phyloP scores from a whole-genome alignment of 306 rosid genomes.

The Bauhinia variegata region DNA sequence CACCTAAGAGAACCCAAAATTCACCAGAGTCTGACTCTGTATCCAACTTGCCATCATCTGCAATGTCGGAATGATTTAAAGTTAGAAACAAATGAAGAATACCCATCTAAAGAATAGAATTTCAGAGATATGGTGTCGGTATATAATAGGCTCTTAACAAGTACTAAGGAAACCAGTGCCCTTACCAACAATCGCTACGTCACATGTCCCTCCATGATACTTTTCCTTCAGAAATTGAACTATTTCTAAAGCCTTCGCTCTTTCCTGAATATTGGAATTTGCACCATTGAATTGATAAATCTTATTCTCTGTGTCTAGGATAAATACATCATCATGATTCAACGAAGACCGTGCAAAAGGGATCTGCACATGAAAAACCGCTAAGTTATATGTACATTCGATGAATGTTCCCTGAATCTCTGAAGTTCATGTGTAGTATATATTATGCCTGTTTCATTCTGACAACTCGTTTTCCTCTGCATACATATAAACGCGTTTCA shows the following conservation, averaged over 20 bases:
- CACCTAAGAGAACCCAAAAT: constrained; percentile 99
- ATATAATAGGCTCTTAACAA: constrained; percentile 11
- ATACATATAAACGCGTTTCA: constrained; percentile 79
- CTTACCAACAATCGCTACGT: constrained; percentile 99
- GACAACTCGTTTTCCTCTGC: constrained; percentile 98
- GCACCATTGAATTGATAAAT: constrained; percentile 98
- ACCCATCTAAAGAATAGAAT: constrained; percentile 29
- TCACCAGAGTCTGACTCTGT: constrained; percentile 99
- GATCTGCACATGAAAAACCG: constrained; percentile 63
- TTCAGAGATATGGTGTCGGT: neutral
- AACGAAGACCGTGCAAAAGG: constrained; percentile 93
- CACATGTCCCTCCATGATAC: constrained; percentile 82
- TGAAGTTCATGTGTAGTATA: constrained; percentile 31
- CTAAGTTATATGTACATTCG: constrained; percentile 35
- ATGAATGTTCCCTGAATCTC: constrained; percentile 37
- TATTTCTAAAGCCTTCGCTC: constrained; percentile 97
- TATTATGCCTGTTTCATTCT: constrained; percentile 88
- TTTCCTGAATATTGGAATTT: constrained; percentile 96
- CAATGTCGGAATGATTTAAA: constrained; percentile 31
- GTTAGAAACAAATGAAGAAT: constrained; percentile 34
- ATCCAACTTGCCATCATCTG: constrained; percentile 98
- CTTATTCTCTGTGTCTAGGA: constrained; percentile 80
- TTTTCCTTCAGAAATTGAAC: constrained; percentile 92
- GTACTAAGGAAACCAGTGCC: constrained; percentile 36
- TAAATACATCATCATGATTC: constrained; percentile 98